Percentiles rank a stretch among this genome's conserved stretches.
Evolutionary conservation across 495 filamentous ascomycete genomes (phyloP).

Genomic region (Filosporella fistucella): DNA sequence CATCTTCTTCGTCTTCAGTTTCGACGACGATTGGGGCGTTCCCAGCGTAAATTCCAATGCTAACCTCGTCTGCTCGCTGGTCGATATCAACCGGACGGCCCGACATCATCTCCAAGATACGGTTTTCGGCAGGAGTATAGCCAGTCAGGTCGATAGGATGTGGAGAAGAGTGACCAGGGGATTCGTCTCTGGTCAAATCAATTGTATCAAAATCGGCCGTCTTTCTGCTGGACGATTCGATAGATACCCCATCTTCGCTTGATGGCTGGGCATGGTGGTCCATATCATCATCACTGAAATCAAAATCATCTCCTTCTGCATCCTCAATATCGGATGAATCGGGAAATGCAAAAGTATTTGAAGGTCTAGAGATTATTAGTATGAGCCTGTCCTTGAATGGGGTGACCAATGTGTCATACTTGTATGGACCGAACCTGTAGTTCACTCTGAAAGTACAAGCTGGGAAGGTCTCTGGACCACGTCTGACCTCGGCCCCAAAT

Average conservation of each 20-base stretch:
- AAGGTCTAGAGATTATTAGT: conserved; percentile 32
- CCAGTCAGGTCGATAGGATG: conserved; percentile 11
- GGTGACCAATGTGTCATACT: conserved; percentile 1
- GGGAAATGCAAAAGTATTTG: conserved; percentile 32
- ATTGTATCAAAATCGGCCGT: conserved; percentile 13
- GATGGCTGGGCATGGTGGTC: conserved; percentile 12
- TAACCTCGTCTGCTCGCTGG: neutral
- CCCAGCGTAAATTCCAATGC: conserved; percentile 6
- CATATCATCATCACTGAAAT: conserved; percentile 28
- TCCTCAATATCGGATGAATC: conserved; percentile 41
- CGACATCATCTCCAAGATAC: conserved; percentile 2
- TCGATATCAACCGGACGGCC: conserved; percentile 13
- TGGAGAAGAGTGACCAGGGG: conserved; percentile 1
- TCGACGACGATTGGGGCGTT: conserved; percentile 14
- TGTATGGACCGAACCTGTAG: conserved; percentile 16
- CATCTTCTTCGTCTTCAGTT: conserved; percentile 22
- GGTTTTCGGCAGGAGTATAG: conserved; percentile 3
- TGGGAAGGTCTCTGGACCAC: conserved; percentile 32
- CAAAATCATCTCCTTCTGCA: conserved; percentile 32
- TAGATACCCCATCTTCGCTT: conserved; percentile 12
- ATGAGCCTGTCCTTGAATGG: conserved; percentile 10
- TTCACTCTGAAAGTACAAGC: conserved; percentile 28
- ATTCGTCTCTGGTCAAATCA: conserved; percentile 23
- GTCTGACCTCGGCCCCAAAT: conserved; percentile 42
- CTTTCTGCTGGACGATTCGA: conserved; percentile 21